Conservation (phyloP, 331 rosid species). For the Quercus phellos region DNA sequence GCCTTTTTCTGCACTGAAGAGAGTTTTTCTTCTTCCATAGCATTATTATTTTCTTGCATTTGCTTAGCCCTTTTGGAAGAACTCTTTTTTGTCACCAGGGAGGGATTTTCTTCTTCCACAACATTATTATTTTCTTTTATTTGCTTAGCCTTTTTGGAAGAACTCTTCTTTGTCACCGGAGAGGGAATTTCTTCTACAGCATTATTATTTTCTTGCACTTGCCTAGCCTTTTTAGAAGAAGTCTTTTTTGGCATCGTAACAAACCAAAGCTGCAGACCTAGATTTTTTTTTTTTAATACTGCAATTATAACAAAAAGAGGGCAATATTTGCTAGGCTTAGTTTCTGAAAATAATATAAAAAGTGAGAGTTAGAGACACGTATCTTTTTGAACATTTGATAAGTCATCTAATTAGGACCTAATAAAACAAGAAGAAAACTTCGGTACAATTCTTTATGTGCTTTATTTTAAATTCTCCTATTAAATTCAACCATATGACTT, state of each 20-base stretch:
- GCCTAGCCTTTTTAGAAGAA: too few relatives aligned
- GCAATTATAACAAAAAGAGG: neutral
- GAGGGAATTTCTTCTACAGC: too few relatives aligned
- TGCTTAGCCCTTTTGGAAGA: neutral
- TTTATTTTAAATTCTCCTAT: too few relatives aligned
- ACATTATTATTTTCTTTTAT: too few relatives aligned
- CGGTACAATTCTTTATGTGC: too few relatives aligned
- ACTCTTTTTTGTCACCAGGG: neutral
- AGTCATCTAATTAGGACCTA: neutral
- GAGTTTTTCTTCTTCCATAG: conserved; percentile 32
- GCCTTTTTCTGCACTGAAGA: conserved; percentile 27
- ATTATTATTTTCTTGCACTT: too few relatives aligned
- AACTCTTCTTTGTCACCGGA: too few relatives aligned
- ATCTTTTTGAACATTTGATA: neutral
- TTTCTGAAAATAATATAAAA: neutral
- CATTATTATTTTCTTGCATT: neutral
- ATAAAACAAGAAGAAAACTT: neutral
- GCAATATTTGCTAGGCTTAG: neutral
- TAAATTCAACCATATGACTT: too few relatives aligned
- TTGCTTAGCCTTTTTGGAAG: too few relatives aligned
- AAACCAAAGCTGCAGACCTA: neutral
- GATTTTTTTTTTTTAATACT: neutral
- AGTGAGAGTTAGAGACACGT: neutral
- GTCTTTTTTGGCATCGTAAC: neutral
- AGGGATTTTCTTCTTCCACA: too few relatives aligned